phyloP scores from a whole-genome alignment of 805 yeast species.

The Barnettozyma populi region DNA sequence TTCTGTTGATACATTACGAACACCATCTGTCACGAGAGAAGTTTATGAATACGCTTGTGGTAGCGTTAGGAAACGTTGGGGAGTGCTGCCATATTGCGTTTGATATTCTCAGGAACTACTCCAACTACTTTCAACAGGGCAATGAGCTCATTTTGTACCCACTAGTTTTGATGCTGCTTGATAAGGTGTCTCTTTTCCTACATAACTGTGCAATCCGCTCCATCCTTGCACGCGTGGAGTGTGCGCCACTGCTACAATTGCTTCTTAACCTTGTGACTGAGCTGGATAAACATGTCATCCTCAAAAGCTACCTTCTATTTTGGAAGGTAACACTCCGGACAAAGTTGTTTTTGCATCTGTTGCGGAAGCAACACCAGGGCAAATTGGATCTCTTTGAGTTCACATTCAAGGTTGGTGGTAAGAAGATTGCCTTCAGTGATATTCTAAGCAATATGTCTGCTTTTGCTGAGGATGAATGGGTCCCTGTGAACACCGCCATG shows the following conservation, averaged over 20 bases:
- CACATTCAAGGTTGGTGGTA: conserved; percentile 4
- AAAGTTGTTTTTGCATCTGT: conserved; percentile 13
- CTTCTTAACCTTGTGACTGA: conserved; percentile 16
- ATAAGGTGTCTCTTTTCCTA: conserved; percentile 9
- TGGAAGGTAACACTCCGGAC: conserved; percentile 16
- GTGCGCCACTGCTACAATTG: not conserved
- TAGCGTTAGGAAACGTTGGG: not conserved
- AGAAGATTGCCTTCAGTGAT: conserved; percentile 13
- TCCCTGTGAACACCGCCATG: conserved; percentile 9
- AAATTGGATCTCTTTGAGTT: conserved; percentile 11
- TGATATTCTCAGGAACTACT: conserved; percentile 19
- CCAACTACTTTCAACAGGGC: conserved; percentile 17
- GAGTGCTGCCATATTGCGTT: conserved; percentile 12
- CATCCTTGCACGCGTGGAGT: not conserved
- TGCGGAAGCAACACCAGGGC: conserved; percentile 12
- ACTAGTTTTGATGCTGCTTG: conserved; percentile 12
- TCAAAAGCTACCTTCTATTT: conserved; percentile 16
- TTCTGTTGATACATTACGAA: conserved; percentile 19
- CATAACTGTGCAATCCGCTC: conserved; percentile 10
- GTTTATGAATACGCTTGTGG: conserved; percentile 2
- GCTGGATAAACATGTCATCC: conserved; percentile 13
- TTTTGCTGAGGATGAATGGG: conserved; percentile 9
- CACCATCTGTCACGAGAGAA: conserved; percentile 9
- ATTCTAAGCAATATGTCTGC: conserved; percentile 7
- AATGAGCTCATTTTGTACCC: conserved; percentile 17